Percentiles rank a stretch among this genome's conserved stretches.
These are phyloP conservation scores for Aspergillus conjunctus DNA, from an alignment of 495 filamentous ascomycete species.

Conservation along the genomic window DNA sequence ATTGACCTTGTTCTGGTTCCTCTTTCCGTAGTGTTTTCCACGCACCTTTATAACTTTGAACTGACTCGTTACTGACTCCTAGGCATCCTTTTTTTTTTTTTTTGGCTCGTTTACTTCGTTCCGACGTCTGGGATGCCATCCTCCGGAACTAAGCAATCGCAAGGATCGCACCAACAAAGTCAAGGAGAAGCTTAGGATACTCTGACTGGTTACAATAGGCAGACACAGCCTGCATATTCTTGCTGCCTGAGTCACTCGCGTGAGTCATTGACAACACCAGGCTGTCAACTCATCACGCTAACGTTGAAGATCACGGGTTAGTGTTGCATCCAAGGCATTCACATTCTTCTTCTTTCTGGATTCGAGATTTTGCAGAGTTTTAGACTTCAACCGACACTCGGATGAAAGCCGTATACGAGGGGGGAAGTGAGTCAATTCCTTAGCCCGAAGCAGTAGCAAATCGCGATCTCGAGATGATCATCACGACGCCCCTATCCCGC, in stretches of 20 bases:
- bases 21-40: not conserved
- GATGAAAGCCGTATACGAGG: no score
- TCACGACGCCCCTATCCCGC: not conserved
- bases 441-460: no score
- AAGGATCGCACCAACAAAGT: not conserved
- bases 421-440: no score
- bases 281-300: not conserved
- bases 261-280: not conserved
- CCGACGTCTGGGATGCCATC: not conserved
- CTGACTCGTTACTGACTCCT: not conserved
- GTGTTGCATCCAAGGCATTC: no score
- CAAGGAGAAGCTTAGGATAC: not conserved
- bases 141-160: not conserved
- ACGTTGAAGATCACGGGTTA: not conserved
- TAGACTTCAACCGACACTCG: no score
- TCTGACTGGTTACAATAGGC: not conserved
- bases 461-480: no score
- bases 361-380: no score
- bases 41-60: not conserved
- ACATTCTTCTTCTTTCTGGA: no score
- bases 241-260: not conserved
- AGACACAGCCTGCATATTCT: not conserved
- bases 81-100: not conserved
- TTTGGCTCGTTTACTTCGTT: not conserved
- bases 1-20: not conserved